Conservation (phyloP, 78 protist species). For the slime mould (Dictyostelium discoideum) region DNA sequence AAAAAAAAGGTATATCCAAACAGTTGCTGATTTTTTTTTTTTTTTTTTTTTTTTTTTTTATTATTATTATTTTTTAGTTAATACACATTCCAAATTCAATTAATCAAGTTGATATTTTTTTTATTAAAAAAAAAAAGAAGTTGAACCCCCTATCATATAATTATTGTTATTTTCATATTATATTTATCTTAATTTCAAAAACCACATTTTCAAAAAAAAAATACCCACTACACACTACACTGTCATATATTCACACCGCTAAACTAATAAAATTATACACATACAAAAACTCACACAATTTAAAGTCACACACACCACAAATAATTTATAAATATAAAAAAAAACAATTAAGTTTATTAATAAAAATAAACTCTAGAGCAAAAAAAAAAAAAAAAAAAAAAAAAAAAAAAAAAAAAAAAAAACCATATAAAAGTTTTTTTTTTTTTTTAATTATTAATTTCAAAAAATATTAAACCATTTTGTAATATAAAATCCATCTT, state of each 20-base stretch:
- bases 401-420: too few species aligned
- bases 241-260: background rate
- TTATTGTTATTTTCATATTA: background rate
- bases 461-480: background rate
- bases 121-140: background rate
- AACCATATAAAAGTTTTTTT: too few species aligned
- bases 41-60: too few species aligned
- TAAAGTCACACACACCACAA: background rate
- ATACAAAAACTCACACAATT: background rate
- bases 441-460: background rate
- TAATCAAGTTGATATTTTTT: background rate
- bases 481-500: background rate
- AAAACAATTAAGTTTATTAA: background rate
- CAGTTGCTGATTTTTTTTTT: background rate
- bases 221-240: background rate
- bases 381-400: background rate
- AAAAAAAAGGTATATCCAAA: too few species aligned
- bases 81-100: background rate
- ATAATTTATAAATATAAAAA: background rate
- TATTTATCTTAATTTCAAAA: background rate
- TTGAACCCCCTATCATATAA: background rate
- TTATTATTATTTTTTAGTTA: background rate
- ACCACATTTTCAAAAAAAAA: background rate
- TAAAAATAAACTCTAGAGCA: background rate
- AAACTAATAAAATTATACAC: background rate